Base-by-base conservation (phyloP, 495 filamentous ascomycete species). In the Xylaria cubensis region DNA sequence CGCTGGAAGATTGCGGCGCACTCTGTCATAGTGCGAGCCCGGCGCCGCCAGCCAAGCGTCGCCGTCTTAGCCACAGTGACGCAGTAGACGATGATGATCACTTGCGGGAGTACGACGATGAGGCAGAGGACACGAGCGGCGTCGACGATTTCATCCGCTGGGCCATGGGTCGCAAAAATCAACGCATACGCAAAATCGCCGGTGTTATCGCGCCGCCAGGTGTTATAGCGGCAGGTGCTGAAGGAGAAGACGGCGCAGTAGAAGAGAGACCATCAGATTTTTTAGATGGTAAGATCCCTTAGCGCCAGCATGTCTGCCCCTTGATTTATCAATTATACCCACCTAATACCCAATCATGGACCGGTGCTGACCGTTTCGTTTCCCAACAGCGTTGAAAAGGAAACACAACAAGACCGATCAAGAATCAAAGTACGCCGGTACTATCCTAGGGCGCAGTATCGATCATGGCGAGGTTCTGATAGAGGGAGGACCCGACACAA, bases 391-490 rank as follows among this genome's bases (percentile, higher is more conserved):
- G 4, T 83, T 97, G 69, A 96, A 94, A 80, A 92, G 93, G 77
- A 95, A 94, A 71, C 92, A 95, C 79, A 93, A 88, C 80, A 95
- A 94, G 76, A 92, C 89, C 4, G 84, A 82, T 42, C 93, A 96
- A 73, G 93, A 95, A 72, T 89, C 91, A 12, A 88, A 94, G 72
- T 97, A 91, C 79, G 86, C 90, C 42, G 93, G 93, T 3, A 97
- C 94, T 5, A 85, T 94, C 0, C 80, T 98, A 13, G 94, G 94
- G 3, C 90, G 89, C 73, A 80, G 81, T 58, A 87, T 85, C 34
- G 92, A 94, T 69, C 90, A 91, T 48, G 88, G 89, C 74, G 86
- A 88, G 3, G 77, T 95, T 29, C 80, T 85, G 56, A 88, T 95
- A 44, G 93, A 96, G 74, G 93, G 94, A 39, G 91, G 92, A 39